phyloP scores from a whole-genome alignment of 2,329 filamentous ascomycete species.

The Botrytis deweyae region DNA sequence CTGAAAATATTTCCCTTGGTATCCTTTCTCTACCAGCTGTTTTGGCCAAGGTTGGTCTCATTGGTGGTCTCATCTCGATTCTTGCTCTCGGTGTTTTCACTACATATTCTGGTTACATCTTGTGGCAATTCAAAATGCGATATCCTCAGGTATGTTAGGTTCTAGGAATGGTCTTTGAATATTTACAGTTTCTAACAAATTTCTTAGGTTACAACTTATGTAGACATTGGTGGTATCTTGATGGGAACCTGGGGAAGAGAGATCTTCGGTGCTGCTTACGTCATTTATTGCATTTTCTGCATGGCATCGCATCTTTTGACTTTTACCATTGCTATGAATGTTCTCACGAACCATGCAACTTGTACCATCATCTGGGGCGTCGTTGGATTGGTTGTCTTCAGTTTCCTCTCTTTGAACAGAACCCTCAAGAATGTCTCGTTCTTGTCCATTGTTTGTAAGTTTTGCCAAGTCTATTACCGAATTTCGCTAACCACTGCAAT shows the following conservation, averaged over 20 bases:
- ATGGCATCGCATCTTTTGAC: slow-evolving; percentile 61
- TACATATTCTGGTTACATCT: slow-evolving; percentile 60
- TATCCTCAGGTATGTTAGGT: slow-evolving; percentile 47
- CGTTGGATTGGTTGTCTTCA: slow-evolving; percentile 51
- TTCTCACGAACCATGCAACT: slow-evolving; percentile 51
- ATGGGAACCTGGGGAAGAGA: slow-evolving; percentile 46
- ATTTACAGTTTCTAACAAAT: neutral
- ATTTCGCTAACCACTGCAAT: neutral
- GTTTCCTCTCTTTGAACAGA: slow-evolving; percentile 52
- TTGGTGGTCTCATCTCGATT: slow-evolving; percentile 47
- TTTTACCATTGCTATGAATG: slow-evolving; percentile 59
- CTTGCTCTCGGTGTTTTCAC: slow-evolving; percentile 53
- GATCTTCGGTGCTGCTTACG: slow-evolving; percentile 50
- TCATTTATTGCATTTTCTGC: slow-evolving; percentile 58
- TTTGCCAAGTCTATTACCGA: neutral
- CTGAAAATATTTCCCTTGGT: slow-evolving; percentile 25
- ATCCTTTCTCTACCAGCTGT: slow-evolving; percentile 25
- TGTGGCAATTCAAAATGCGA: slow-evolving; percentile 57
- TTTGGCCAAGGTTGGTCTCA: slow-evolving; percentile 21
- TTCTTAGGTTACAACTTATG: slow-evolving; percentile 44
- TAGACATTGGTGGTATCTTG: slow-evolving; percentile 56
- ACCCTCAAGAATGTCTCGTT: slow-evolving; percentile 56
- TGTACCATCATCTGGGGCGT: slow-evolving; percentile 57
- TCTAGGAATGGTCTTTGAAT: neutral
- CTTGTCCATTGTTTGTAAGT: slow-evolving; percentile 52